Percentiles rank a stretch among this genome's conserved stretches.
phyloP scores from a whole-genome alignment of 2,329 filamentous ascomycete genomes.

The Beauveria australis region DNA sequence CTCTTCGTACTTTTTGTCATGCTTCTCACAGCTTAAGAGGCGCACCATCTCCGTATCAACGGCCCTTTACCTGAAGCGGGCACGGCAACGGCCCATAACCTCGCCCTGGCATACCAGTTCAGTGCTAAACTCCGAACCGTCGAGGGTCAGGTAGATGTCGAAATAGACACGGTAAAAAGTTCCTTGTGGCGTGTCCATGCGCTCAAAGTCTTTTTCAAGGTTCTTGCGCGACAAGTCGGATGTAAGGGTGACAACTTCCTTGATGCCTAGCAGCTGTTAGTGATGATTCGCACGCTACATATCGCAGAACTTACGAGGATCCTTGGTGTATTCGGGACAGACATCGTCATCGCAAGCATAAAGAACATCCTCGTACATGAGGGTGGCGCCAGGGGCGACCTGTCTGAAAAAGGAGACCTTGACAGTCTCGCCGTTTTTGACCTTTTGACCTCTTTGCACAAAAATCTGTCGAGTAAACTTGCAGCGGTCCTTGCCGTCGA shows the following conservation, averaged over 20 bases:
- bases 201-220: slow-evolving; percentile 97
- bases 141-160: slow-evolving; percentile 82
- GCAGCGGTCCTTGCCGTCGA: slow-evolving; percentile 96
- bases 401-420: slow-evolving; percentile 99
- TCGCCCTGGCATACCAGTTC: slow-evolving; percentile 98
- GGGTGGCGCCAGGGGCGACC: slow-evolving; percentile 88
- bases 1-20: slow-evolving; percentile 2
- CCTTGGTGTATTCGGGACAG: slow-evolving; percentile 97
- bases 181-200: slow-evolving; percentile 97
- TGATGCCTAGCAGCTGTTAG: slow-evolving; percentile 64
- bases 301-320: slow-evolving; percentile 71
- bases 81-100: slow-evolving; percentile 94
- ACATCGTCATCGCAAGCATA: slow-evolving; percentile 98
- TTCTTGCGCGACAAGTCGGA: slow-evolving; percentile 97
- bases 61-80: slow-evolving; percentile 61
- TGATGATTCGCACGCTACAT: background rate
- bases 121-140: slow-evolving; percentile 95
- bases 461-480: slow-evolving; percentile 98
- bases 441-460: slow-evolving; percentile 94
- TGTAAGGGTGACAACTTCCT: slow-evolving; percentile 95
- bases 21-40: background rate
- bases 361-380: slow-evolving; percentile 98
- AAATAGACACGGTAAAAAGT: slow-evolving; percentile 84
- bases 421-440: slow-evolving; percentile 98
- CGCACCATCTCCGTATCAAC: background rate